A percentile compares a stretch with the other conserved stretches of the same genome.
Evolutionary conservation across 495 filamentous ascomycete genomes (phyloP).

Genomic region (Thermochaetoides thermophila): DNA sequence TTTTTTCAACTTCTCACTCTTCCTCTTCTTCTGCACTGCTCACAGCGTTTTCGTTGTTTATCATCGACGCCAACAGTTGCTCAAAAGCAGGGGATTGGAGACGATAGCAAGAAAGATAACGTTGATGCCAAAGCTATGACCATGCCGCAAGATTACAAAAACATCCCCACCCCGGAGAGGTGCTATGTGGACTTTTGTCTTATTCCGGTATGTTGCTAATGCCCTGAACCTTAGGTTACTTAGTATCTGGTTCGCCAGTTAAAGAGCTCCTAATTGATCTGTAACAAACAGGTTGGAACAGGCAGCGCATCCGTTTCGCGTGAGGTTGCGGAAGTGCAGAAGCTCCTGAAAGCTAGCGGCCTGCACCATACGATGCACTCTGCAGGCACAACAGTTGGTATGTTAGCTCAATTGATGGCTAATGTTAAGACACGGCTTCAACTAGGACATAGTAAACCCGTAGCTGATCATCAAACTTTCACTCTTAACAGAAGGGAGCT

Average conservation of each 20-base stretch:
- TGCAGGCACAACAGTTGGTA: conserved; percentile 82
- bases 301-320: conserved; percentile 65
- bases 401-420: conserved; percentile 17
- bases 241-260: too few species aligned
- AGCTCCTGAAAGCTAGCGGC: conserved; percentile 64
- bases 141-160: conserved; percentile 20
- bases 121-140: too few species aligned
- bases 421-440: background rate
- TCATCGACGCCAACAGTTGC: too few species aligned
- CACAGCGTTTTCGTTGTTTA: too few species aligned
- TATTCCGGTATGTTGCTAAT: conserved; percentile 44
- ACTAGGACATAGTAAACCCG: background rate
- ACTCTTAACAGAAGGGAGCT: conserved; percentile 58
- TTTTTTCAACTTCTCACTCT: too few species aligned
- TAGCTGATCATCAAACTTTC: background rate
- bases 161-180: conserved; percentile 43
- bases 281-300: conserved; percentile 54
- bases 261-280: background rate
- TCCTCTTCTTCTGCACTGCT: too few species aligned
- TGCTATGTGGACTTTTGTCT: conserved; percentile 76
- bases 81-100: too few species aligned
- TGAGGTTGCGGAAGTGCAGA: conserved; percentile 80
- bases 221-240: background rate
- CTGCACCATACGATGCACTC: conserved; percentile 81
- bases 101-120: too few species aligned